A percentile compares a stretch with the other conserved stretches of the same genome.
These are phyloP conservation scores for Euphorbia corollata DNA, from an alignment of 441 rosid species.

Conservation along the genomic window DNA sequence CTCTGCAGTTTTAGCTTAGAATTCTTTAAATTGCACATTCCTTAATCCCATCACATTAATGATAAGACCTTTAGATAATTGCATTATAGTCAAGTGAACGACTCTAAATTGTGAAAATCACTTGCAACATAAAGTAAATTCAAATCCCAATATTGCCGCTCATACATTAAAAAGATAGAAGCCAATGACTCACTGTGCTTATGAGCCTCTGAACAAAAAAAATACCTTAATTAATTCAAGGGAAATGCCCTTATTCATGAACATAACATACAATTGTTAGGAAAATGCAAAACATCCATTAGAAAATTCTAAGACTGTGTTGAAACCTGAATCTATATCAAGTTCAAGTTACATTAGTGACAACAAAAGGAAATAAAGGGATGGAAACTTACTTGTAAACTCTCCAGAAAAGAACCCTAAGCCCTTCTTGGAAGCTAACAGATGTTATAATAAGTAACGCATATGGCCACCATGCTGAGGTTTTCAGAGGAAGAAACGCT, in stretches of 20 bases:
- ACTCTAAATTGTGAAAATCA: too few relatives aligned
- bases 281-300: too few relatives aligned
- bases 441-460: conserved; percentile 72
- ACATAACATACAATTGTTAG: too few relatives aligned
- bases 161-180: neutral
- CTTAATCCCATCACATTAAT: conserved; percentile 7
- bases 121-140: too few relatives aligned
- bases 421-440: conserved; percentile 75
- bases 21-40: neutral
- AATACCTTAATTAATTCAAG: too few relatives aligned
- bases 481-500: conserved; percentile 73
- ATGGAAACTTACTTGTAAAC: conserved; percentile 54
- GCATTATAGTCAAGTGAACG: too few relatives aligned
- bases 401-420: conserved; percentile 78
- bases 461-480: conserved; percentile 69
- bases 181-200: neutral
- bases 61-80: too few relatives aligned
- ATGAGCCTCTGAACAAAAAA: neutral
- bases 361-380: neutral
- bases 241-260: too few relatives aligned
- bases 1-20: neutral
- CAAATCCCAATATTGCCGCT: neutral
- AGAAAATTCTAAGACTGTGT: too few relatives aligned
- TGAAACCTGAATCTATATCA: too few relatives aligned
- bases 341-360: neutral